Evolutionary conservation across 768 basidiomycete species (phyloP).

Genomic region (Lactifluus pinguis): DNA sequence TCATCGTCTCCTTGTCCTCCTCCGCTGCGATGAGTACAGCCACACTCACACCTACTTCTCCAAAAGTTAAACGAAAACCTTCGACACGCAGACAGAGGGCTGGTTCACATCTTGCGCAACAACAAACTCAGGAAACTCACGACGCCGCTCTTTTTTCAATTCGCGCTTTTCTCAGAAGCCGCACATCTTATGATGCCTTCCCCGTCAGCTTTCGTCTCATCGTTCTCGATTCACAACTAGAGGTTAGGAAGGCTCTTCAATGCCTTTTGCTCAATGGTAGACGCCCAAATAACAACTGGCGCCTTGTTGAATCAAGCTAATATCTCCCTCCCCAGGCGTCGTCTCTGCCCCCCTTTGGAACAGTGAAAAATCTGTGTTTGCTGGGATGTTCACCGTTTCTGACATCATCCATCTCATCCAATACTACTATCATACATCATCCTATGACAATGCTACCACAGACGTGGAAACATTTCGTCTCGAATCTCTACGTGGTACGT

Average conservation of each 20-base stretch:
- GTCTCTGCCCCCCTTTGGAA: conserved; percentile 99
- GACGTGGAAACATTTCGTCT: conserved; percentile 92
- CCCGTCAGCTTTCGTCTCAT: conserved; percentile 95
- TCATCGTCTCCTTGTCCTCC: not conserved
- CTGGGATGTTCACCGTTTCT: conserved; percentile 98
- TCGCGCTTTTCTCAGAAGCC: conserved; percentile 71
- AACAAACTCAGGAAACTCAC: conserved; percentile 50
- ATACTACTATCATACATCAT: conserved; percentile 85
- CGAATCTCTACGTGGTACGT: conserved; percentile 77
- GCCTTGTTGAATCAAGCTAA: not conserved
- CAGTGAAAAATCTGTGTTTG: conserved; percentile 85
- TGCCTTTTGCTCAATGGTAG: conserved; percentile 76
- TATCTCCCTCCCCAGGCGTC: conserved; percentile 52
- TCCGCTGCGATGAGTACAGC: conserved; percentile 30
- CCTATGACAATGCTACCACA: conserved; percentile 73
- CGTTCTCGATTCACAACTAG: conserved; percentile 91
- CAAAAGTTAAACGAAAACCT: conserved; percentile 43
- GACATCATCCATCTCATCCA: conserved; percentile 99
- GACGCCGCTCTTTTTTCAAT: conserved; percentile 62
- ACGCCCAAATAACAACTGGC: not conserved
- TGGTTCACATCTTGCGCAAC: conserved; percentile 46
- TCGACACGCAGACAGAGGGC: conserved; percentile 52
- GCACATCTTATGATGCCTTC: conserved; percentile 92
- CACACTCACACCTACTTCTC: conserved; percentile 44
- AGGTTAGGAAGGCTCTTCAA: conserved; percentile 90